These are phyloP conservation scores for Cordyceps farinosa DNA, from an alignment of 2,329 filamentous ascomycete species.

Conservation along the genomic window DNA sequence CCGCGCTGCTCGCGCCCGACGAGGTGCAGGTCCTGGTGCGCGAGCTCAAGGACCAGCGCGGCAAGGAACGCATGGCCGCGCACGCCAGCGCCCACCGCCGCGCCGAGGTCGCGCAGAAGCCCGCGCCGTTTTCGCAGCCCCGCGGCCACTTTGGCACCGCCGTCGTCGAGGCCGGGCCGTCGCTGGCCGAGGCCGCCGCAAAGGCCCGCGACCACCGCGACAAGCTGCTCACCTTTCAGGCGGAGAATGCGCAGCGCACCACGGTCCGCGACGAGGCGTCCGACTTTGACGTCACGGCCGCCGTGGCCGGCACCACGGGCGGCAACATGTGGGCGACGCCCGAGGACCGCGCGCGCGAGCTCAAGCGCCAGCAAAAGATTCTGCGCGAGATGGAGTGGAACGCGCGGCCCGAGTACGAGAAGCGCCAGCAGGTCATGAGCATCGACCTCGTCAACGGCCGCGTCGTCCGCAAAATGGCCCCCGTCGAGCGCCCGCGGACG, in stretches of 20 bases:
- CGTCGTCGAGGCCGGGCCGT: conserved; percentile 30
- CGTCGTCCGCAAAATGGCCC: conserved; percentile 68
- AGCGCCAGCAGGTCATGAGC: conserved; percentile 76
- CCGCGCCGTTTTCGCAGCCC: conserved; percentile 56
- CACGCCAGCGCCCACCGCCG: conserved; percentile 69
- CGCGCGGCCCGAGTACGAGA: conserved; percentile 81
- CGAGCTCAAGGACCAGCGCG: conserved; percentile 79
- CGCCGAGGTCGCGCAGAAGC: conserved; percentile 60
- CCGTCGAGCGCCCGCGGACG: conserved; percentile 54
- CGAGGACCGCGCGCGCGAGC: conserved; percentile 73
- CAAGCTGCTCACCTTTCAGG: conserved; percentile 75
- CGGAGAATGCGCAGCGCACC: conserved; percentile 79
- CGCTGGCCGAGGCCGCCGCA: conserved; percentile 55
- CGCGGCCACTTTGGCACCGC: conserved; percentile 29
- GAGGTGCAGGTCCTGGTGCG: conserved; percentile 85
- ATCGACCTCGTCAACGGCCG: conserved; percentile 77
- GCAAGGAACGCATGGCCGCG: conserved; percentile 77
- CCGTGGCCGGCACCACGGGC: conserved; percentile 40
- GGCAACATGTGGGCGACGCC: conserved; percentile 75
- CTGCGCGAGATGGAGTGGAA: conserved; percentile 85
- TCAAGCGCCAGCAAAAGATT: conserved; percentile 82
- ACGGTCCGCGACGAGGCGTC: conserved; percentile 81
- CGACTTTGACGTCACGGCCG: conserved; percentile 53
- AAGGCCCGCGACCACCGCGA: conserved; percentile 77
- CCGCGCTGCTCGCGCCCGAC: conserved; percentile 63